Evolutionary conservation across 768 basidiomycete genomes (phyloP).

Genomic region (Auriscalpium orientale): DNA sequence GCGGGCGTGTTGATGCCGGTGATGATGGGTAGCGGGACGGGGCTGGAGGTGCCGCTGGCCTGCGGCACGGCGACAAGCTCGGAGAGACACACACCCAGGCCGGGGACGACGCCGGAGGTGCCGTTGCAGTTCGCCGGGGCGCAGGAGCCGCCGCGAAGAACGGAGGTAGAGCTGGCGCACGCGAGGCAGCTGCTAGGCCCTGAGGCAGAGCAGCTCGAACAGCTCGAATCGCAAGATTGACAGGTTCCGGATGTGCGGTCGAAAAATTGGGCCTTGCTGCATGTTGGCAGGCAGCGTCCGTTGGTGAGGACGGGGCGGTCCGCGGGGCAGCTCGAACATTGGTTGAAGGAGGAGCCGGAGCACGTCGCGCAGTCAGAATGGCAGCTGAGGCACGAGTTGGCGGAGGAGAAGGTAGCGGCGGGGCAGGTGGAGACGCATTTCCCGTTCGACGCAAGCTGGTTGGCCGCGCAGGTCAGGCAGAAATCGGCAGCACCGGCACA

Average conservation of each 20-base stretch:
- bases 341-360: constrained; percentile 67
- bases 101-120: constrained; percentile 49
- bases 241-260: constrained; percentile 59
- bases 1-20: constrained; percentile 56
- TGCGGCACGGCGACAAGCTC: constrained; percentile 53
- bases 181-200: constrained; percentile 65
- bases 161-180: constrained; percentile 56
- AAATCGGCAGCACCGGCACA: constrained; percentile 60
- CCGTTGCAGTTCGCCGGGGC: constrained; percentile 49
- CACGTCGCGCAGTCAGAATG: constrained; percentile 86
- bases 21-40: constrained; percentile 43
- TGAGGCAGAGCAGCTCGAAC: constrained; percentile 69
- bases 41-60: constrained; percentile 32
- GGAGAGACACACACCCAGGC: constrained; percentile 74
- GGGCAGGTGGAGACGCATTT: constrained; percentile 75
- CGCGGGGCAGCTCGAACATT: constrained; percentile 67
- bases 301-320: constrained; percentile 63
- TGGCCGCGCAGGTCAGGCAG: constrained; percentile 66
- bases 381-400: constrained; percentile 63
- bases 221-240: constrained; percentile 65
- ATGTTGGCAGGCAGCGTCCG: constrained; percentile 75
- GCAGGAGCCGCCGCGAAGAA: constrained; percentile 62
- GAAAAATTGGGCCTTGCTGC: constrained; percentile 65
- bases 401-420: constrained; percentile 56
- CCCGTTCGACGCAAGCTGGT: constrained; percentile 61